Evolutionary conservation across 495 filamentous ascomycete species (phyloP).

Genomic region (Aspergillus nidulans): DNA sequence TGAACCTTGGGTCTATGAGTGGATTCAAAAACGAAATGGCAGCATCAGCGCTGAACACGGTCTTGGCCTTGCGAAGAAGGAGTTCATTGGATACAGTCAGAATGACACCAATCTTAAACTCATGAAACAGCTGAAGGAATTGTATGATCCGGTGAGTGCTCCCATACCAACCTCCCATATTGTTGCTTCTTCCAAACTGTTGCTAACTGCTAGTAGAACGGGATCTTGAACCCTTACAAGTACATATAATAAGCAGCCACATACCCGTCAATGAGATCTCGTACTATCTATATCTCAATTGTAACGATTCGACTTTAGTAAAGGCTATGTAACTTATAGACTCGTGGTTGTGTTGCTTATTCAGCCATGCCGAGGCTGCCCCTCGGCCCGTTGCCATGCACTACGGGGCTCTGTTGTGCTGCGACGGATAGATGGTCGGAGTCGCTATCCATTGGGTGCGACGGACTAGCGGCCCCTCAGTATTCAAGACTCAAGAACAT

Average conservation of each 20-base stretch:
- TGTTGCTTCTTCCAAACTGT: too few species aligned
- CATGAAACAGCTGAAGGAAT: constrained; percentile 89
- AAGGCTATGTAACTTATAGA: too few species aligned
- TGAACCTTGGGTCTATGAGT: constrained; percentile 96
- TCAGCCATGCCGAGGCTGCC: constrained; percentile 14
- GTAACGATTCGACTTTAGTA: too few species aligned
- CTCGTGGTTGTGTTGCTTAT: too few species aligned
- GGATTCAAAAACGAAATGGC: constrained; percentile 80
- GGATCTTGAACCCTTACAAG: constrained; percentile 94
- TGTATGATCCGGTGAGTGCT: constrained; percentile 83
- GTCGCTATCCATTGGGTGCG: constrained; percentile 19
- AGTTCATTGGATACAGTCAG: constrained; percentile 88
- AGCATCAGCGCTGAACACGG: constrained; percentile 97
- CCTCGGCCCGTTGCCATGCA: constrained; percentile 38
- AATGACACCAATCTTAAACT: constrained; percentile 77
- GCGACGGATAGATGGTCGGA: constrained; percentile 22
- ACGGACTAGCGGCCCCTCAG: neutral
- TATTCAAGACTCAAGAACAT: constrained; percentile 8
- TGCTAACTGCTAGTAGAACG: constrained; percentile 55
- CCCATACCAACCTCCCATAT: neutral
- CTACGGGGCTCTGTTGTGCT: constrained; percentile 34
- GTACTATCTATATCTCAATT: neutral
- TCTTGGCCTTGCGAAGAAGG: constrained; percentile 88
- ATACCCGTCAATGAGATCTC: neutral
- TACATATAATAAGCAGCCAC: constrained; percentile 55